Conservation (phyloP, 2,329 filamentous ascomycete species). For the Dendryphion nanum region DNA sequence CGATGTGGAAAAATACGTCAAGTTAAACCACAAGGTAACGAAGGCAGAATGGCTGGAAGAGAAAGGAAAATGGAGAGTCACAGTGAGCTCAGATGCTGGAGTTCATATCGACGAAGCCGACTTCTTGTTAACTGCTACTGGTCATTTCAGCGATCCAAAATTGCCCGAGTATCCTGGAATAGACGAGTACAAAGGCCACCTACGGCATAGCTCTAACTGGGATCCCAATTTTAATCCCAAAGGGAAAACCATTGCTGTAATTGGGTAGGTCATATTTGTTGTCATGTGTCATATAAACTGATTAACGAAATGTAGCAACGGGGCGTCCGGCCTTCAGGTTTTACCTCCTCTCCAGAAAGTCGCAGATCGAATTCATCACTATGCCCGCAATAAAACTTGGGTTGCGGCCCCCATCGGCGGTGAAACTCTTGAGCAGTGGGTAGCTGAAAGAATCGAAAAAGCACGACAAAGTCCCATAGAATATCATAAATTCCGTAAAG, state of each 20-base stretch:
- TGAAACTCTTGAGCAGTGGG: constrained; percentile 55
- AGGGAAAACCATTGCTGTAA: constrained; percentile 47
- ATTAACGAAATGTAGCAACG: constrained; percentile 48
- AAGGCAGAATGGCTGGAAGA: constrained; percentile 35
- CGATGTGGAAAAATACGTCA: constrained; percentile 30
- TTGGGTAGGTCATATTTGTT: constrained; percentile 58
- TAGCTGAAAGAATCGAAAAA: constrained; percentile 37
- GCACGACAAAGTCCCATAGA: constrained; percentile 42
- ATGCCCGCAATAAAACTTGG: constrained; percentile 47
- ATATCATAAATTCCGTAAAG: constrained; percentile 50
- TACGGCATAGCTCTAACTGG: constrained; percentile 13
- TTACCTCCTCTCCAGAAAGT: constrained; percentile 56
- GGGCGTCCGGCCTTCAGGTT: constrained; percentile 56
- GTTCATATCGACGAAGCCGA: constrained; percentile 15
- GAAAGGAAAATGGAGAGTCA: constrained; percentile 63
- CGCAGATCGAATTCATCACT: constrained; percentile 49
- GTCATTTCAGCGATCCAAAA: constrained; percentile 7
- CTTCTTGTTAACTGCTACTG: constrained; percentile 28
- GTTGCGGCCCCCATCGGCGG: constrained; percentile 52
- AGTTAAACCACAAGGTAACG: constrained; percentile 30
- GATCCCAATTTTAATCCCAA: constrained; percentile 46
- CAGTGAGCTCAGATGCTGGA: constrained; percentile 50
- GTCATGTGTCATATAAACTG: background rate
- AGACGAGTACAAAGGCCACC: constrained; percentile 9
- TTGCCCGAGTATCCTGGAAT: constrained; percentile 7